These are phyloP conservation scores for Lachnellula arida DNA, from an alignment of 2,329 filamentous ascomycete genomes.

Conservation along the genomic window DNA sequence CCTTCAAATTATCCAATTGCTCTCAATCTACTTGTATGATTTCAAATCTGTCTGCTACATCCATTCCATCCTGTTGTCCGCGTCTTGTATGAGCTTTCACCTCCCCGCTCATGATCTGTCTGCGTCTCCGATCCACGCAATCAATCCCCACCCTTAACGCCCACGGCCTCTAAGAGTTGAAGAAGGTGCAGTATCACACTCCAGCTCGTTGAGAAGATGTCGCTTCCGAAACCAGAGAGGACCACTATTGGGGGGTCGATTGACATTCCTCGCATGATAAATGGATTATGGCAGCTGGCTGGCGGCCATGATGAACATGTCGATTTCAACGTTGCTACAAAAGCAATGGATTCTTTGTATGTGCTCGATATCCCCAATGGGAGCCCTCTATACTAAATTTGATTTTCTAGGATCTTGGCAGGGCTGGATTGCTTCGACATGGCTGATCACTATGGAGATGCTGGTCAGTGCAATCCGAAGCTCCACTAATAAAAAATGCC, in stretches of 20 bases:
- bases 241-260: conserved; percentile 3
- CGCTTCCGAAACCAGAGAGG: conserved; percentile 26
- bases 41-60: too few species aligned
- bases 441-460: conserved; percentile 16
- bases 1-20: too few species aligned
- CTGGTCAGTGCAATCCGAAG: not conserved
- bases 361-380: not conserved
- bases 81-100: too few species aligned
- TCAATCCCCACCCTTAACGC: too few species aligned
- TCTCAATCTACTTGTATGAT: too few species aligned
- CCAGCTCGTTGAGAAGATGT: not conserved
- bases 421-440: conserved; percentile 15
- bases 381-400: too few species aligned
- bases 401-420: not conserved
- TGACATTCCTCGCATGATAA: conserved; percentile 15
- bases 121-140: too few species aligned
- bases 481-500: not conserved
- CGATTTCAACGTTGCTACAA: conserved; percentile 8
- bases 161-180: too few species aligned
- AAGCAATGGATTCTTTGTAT: conserved; percentile 12
- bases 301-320: conserved; percentile 16
- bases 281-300: conserved; percentile 17
- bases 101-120: too few species aligned
- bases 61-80: too few species aligned
- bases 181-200: too few species aligned